Evolutionary conservation across 1,284 basidiomycete species (phyloP).

Genomic region (Apiotrichum montevideense): DNA sequence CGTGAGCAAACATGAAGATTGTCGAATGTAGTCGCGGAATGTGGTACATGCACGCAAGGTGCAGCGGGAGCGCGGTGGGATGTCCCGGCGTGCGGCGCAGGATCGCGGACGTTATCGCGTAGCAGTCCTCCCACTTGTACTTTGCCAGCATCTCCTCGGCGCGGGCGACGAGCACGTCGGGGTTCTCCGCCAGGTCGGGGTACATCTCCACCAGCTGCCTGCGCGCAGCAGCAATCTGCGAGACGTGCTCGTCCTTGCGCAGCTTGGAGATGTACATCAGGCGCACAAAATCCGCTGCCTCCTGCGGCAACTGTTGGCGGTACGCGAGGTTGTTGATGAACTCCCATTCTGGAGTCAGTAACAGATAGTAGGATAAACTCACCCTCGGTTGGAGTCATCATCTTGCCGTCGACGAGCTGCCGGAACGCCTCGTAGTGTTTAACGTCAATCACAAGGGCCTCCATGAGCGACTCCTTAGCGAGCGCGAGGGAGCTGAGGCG

Average conservation of each 20-base stretch:
- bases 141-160: constrained; percentile 84
- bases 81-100: constrained; percentile 73
- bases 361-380: constrained; percentile 12
- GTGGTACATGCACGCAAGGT: constrained; percentile 96
- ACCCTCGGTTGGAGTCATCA: constrained; percentile 92
- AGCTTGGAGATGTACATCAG: constrained; percentile 87
- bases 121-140: constrained; percentile 92
- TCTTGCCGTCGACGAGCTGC: constrained; percentile 81
- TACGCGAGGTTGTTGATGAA: constrained; percentile 83
- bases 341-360: constrained; percentile 72
- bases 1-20: constrained; percentile 91
- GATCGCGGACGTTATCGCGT: constrained; percentile 80
- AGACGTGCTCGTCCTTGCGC: constrained; percentile 78
- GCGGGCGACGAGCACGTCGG: constrained; percentile 84
- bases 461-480: constrained; percentile 90
- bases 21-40: constrained; percentile 82
- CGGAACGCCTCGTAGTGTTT: constrained; percentile 97
- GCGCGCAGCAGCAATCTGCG: constrained; percentile 71
- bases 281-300: constrained; percentile 82
- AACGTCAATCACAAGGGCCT: constrained; percentile 86
- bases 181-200: constrained; percentile 69
- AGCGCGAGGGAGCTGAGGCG: constrained; percentile 82
- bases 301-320: constrained; percentile 63
- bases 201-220: constrained; percentile 69
- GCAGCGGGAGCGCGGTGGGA: constrained; percentile 78